These are phyloP conservation scores for Saccharomycopsis fibuligera DNA, from an alignment of 805 yeast species.

Conservation along the genomic window DNA sequence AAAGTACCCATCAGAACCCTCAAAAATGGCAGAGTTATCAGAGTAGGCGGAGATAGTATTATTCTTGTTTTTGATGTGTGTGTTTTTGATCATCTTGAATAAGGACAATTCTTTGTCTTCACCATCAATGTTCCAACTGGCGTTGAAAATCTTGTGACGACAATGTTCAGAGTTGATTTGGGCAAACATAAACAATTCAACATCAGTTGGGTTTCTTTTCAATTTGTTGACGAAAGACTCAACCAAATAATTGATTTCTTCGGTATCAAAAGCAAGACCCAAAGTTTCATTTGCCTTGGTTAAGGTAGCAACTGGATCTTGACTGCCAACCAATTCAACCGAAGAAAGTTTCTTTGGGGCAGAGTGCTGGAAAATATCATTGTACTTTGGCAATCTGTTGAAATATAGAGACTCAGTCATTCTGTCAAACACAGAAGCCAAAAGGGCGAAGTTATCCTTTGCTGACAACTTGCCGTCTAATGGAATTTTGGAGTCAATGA, in stretches of 20 bases:
- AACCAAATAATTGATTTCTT: constrained; percentile 85
- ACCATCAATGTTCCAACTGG: constrained; percentile 95
- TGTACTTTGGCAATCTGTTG: constrained; percentile 53
- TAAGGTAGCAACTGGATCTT: constrained; percentile 47
- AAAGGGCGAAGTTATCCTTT: constrained; percentile 46
- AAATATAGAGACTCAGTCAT: constrained; percentile 80
- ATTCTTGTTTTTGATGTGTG: constrained; percentile 74
- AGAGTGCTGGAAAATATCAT: constrained; percentile 62
- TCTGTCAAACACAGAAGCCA: constrained; percentile 79
- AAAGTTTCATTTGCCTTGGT: constrained; percentile 70
- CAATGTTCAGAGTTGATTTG: constrained; percentile 99
- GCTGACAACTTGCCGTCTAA: constrained; percentile 31
- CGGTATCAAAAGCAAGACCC: constrained; percentile 91
- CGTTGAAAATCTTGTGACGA: constrained; percentile 97
- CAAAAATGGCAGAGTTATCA: constrained; percentile 95
- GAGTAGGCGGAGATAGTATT: constrained; percentile 90
- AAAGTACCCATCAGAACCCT: constrained; percentile 62
- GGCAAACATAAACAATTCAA: constrained; percentile 97
- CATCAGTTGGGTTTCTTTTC: constrained; percentile 93
- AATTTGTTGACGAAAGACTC: constrained; percentile 70
- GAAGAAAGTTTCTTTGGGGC: constrained; percentile 76
- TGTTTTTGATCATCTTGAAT: constrained; percentile 93
- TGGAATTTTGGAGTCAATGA: constrained; percentile 45
- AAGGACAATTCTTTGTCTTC: constrained; percentile 63
- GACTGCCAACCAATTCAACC: constrained; percentile 53